phyloP scores from a whole-genome alignment of 495 filamentous ascomycete species.

The Daldinia grandis region DNA sequence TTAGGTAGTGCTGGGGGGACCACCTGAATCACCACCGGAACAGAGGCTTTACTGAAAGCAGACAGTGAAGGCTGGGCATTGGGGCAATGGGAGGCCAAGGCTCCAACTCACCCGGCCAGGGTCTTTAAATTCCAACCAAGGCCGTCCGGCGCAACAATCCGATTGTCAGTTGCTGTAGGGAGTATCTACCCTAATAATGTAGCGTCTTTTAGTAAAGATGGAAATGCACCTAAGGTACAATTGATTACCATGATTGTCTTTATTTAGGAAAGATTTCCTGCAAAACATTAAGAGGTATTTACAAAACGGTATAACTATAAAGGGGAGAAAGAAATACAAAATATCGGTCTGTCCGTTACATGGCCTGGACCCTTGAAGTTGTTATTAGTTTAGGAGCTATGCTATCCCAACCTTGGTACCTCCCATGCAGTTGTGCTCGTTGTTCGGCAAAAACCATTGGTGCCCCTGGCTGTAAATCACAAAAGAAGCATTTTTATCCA shows the following conservation, averaged over 20 bases:
- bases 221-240: no score
- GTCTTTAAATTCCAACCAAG: constrained; percentile 29
- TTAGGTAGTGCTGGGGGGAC: constrained; percentile 30
- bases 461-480: constrained; percentile 5
- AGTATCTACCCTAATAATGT: no score
- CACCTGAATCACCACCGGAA: constrained; percentile 30
- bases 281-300: background rate
- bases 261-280: background rate
- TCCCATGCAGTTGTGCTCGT: background rate
- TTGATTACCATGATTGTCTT: background rate
- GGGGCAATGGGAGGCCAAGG: constrained; percentile 35
- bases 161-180: constrained; percentile 10
- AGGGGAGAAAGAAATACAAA: constrained; percentile 2
- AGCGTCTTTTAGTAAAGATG: background rate
- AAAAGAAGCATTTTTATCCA: background rate
- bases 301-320: background rate
- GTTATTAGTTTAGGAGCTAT: constrained; percentile 8
- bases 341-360: constrained; percentile 23
- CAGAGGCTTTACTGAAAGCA: constrained; percentile 30
- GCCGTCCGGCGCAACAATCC: background rate
- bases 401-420: background rate
- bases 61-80: constrained; percentile 34
- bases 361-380: constrained; percentile 20
- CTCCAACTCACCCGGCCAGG: constrained; percentile 17
- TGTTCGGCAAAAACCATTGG: constrained; percentile 8